Evolutionary conservation across 306 rosid genomes (phyloP).

Genomic region (Medicago lupulina): DNA sequence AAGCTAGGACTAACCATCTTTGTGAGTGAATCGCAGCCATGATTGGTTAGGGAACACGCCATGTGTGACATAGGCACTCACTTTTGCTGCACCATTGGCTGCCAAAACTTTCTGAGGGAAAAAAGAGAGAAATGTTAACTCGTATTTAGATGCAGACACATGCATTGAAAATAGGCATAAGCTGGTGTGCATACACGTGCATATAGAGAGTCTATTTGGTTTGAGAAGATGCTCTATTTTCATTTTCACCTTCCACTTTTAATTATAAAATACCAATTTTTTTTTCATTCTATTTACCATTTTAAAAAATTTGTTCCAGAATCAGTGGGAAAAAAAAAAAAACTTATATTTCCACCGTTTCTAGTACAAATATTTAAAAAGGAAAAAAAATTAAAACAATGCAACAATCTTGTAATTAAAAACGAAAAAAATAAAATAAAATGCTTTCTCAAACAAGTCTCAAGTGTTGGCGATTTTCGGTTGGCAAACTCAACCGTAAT

Average conservation of each 20-base stretch:
- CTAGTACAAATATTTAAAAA: too few species aligned
- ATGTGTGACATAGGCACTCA: slow-evolving; percentile 87
- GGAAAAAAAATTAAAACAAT: background rate
- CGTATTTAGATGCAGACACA: slow-evolving; percentile 12
- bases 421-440: background rate
- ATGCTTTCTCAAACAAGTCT: background rate
- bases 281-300: too few species aligned
- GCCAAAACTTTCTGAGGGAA: slow-evolving; percentile 80
- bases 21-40: slow-evolving; percentile 77
- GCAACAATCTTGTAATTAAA: background rate
- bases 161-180: background rate
- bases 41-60: slow-evolving; percentile 89
- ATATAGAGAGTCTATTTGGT: background rate
- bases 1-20: slow-evolving; percentile 58
- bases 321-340: too few species aligned
- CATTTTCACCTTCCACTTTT: too few species aligned
- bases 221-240: background rate
- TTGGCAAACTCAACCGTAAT: background rate
- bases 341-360: too few species aligned
- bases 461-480: background rate
- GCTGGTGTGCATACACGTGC: background rate
- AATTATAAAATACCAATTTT: too few species aligned
- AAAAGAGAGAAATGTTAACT: slow-evolving; percentile 21
- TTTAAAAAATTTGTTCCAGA: too few species aligned
- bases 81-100: slow-evolving; percentile 87